Conservation (phyloP, 192 early-diverging fungal genomes). For the Kappamyces sp. region DNA sequence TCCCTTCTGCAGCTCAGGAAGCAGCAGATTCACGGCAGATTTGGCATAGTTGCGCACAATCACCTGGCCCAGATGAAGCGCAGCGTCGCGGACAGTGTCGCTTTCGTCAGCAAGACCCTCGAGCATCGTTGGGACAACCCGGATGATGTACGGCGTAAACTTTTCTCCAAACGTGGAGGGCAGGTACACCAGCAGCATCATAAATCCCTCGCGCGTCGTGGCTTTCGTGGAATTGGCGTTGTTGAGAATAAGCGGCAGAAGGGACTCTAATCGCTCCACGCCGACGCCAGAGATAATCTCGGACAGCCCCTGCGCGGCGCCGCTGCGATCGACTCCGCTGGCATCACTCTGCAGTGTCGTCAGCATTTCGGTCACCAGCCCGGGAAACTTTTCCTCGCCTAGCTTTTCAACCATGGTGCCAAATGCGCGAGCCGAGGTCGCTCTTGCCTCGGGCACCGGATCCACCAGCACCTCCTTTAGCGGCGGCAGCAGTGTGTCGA, state of each 20-base stretch:
- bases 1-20: constrained; percentile 86
- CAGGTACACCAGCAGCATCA: constrained; percentile 89
- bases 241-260: constrained; percentile 85
- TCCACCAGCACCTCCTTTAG: constrained; percentile 89
- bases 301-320: constrained; percentile 93
- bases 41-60: constrained; percentile 87
- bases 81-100: constrained; percentile 88
- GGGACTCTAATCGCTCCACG: constrained; percentile 70
- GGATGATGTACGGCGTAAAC: constrained; percentile 87
- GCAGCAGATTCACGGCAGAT: constrained; percentile 77
- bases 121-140: constrained; percentile 82
- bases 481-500: constrained; percentile 72
- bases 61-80: constrained; percentile 86
- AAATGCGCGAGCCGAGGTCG: constrained; percentile 86
- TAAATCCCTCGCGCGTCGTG: constrained; percentile 93
- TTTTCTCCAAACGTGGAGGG: constrained; percentile 88
- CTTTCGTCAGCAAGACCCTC: constrained; percentile 91
- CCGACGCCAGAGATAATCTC: constrained; percentile 91
- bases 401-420: constrained; percentile 88
- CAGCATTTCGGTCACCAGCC: constrained; percentile 78
- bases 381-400: constrained; percentile 90
- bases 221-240: constrained; percentile 66
- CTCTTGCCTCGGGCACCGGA: constrained; percentile 93
- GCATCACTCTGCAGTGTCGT: constrained; percentile 81
- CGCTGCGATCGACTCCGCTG: constrained; percentile 88